Percentiles rank a stretch among this genome's conserved stretches.
phyloP scores from a whole-genome alignment of 2,329 filamentous ascomycete species.

The Cordyceps cateniannulata region DNA sequence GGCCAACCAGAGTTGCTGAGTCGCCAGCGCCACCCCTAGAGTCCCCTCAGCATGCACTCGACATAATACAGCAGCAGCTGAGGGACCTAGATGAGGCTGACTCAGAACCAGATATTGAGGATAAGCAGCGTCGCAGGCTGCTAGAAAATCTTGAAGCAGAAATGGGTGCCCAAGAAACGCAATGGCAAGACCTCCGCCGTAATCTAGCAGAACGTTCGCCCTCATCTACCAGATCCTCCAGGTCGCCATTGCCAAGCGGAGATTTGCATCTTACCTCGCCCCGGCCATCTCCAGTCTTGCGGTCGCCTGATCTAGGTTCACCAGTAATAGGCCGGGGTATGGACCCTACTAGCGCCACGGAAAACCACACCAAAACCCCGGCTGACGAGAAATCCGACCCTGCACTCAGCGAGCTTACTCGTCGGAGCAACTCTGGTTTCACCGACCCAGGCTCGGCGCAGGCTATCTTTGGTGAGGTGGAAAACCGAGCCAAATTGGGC shows the following conservation, averaged over 20 bases:
- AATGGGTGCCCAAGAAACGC: slow-evolving; percentile 52
- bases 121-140: slow-evolving; percentile 39
- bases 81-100: slow-evolving; percentile 39
- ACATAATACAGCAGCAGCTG: slow-evolving; percentile 46
- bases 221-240: slow-evolving; percentile 8
- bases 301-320: slow-evolving; percentile 6
- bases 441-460: slow-evolving; percentile 7
- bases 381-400: slow-evolving; percentile 3
- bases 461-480: not conserved
- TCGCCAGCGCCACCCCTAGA: slow-evolving; percentile 47
- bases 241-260: slow-evolving; percentile 3
- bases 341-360: slow-evolving; percentile 4
- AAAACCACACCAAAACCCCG: not conserved
- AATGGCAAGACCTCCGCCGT: slow-evolving; percentile 53
- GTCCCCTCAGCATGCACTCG: slow-evolving; percentile 42
- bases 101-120: slow-evolving; percentile 29
- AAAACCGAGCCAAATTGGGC: slow-evolving; percentile 10
- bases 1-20: slow-evolving; percentile 38
- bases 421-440: slow-evolving; percentile 5
- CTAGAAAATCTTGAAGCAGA: slow-evolving; percentile 56
- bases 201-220: slow-evolving; percentile 43
- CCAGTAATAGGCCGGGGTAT: not conserved
- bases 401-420: slow-evolving; percentile 4
- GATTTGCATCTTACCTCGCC: slow-evolving; percentile 8
- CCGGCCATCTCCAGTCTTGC: not conserved